Evolutionary conservation across 129 eudicot species (phyloP).

Genomic region (Oenanthe sinensis): DNA sequence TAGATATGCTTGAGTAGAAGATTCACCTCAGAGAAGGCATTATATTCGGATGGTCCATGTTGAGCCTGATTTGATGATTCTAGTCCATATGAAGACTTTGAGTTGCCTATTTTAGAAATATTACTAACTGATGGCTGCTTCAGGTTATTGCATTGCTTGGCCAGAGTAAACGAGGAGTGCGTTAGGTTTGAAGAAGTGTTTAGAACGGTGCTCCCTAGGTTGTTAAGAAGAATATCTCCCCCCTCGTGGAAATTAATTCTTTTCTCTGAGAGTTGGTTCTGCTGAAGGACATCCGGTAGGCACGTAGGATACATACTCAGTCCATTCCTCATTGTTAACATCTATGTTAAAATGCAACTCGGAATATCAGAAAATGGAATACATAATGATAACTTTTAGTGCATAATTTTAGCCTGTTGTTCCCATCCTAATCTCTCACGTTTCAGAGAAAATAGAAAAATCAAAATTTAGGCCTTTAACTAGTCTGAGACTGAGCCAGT

Average conservation of each 20-base stretch:
- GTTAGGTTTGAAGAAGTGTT: constrained; percentile 16
- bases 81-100: constrained; percentile 27
- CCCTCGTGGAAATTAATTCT: constrained; percentile 26
- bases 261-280: constrained; percentile 35
- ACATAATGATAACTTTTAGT: not conserved
- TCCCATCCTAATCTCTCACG: not conserved
- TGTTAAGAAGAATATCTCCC: constrained; percentile 11
- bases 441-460: not conserved
- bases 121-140: constrained; percentile 20
- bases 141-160: constrained; percentile 21
- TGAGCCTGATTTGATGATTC: constrained; percentile 29
- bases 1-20: not conserved
- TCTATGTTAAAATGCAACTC: constrained; percentile 27
- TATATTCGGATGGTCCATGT: constrained; percentile 30
- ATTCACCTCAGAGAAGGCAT: constrained; percentile 25
- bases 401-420: not conserved
- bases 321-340: constrained; percentile 87
- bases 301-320: constrained; percentile 58
- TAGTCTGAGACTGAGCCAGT: not conserved
- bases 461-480: not conserved
- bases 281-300: constrained; percentile 41
- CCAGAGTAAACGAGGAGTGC: constrained; percentile 19
- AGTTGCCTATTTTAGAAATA: constrained; percentile 28
- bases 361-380: not conserved
- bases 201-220: constrained; percentile 13